These are phyloP conservation scores for Coprinellus micaceus DNA, from an alignment of 768 basidiomycete species.

Conservation along the genomic window DNA sequence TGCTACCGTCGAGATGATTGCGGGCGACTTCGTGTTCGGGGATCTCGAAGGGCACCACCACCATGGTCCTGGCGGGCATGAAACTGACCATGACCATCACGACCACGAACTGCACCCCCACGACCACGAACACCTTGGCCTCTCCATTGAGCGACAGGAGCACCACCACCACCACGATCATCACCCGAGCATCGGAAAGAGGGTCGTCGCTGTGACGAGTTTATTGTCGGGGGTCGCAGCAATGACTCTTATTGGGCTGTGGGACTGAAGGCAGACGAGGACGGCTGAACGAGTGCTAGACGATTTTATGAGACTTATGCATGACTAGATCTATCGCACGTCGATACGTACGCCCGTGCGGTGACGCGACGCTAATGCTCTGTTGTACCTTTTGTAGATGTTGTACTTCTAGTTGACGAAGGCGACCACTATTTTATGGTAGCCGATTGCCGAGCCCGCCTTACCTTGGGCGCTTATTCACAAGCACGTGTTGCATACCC, in stretches of 20 bases:
- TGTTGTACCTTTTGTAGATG: too few species aligned
- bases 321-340: too few species aligned
- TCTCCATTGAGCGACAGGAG: slow-evolving; percentile 7
- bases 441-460: too few species aligned
- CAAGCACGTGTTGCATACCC: too few species aligned
- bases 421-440: too few species aligned
- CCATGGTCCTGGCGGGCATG: slow-evolving; percentile 20
- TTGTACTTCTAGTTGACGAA: too few species aligned
- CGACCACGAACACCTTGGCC: slow-evolving; percentile 19
- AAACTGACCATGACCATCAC: slow-evolving; percentile 21
- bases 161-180: slow-evolving; percentile 10
- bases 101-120: slow-evolving; percentile 15
- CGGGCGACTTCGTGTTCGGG: slow-evolving; percentile 80
- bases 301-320: too few species aligned
- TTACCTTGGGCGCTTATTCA: too few species aligned
- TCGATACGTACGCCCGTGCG: too few species aligned
- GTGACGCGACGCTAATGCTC: too few species aligned
- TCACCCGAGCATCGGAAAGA: slow-evolving; percentile 28
- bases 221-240: slow-evolving; percentile 56
- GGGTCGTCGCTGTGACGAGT: slow-evolving; percentile 57
- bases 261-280: too few species aligned
- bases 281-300: too few species aligned
- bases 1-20: slow-evolving; percentile 83
- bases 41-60: slow-evolving; percentile 40
- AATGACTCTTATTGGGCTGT: slow-evolving; percentile 60